Base-by-base conservation (phyloP, 345 rosid species). In the Passiflora organensis region DNA sequence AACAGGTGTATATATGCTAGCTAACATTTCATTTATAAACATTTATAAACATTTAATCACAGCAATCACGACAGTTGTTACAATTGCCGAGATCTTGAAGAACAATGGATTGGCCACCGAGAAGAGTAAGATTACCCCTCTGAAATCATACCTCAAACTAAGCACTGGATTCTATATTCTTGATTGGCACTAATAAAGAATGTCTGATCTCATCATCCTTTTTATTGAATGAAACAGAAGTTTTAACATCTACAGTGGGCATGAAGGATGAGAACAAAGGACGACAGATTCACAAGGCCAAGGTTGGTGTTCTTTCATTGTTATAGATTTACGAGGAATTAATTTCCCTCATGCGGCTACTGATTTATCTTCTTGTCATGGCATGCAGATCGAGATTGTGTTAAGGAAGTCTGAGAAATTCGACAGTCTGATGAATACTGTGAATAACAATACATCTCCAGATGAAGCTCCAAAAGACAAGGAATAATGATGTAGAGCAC, bases 211-310 rank as follows among this genome's bases (percentile, higher is more conserved):
- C 13, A 8, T 13, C 10, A 11, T 41, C 13, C 14, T 41, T 13
- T 17, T 19, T 48, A 0, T 13, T 28, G 39, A 32, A 45, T 48
- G 58, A 13, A 55, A 58, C 83, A 91, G 96, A 84, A 64, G 78
- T 91, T 38, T 55, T 82, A 73, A 91, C 96, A 59, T 91, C 98
- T 0, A 86, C 95, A 0, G 85, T 88, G 17, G 89, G 81, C 51
- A 82, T 86, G 87, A 88, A 84, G 68, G 98, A 91, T 44, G 89
- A 88, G 72, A 81, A 55, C 53, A 80, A 80, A 72, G 96, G 98
- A 43, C 77, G 78, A 25, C 41, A 84, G 57, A 75, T 84, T 15
- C 96, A 88, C 56, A 91, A 91, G 75, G 96, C 96, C 9, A 88
- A 91, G 93, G 98, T 81, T 43, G 12, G 23, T 17, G 14, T 53